Evolutionary conservation across 495 filamentous ascomycete species (phyloP), one percentile per base, ranked within the genome.

Genomic region (Podospora pseudocomata): DNA sequence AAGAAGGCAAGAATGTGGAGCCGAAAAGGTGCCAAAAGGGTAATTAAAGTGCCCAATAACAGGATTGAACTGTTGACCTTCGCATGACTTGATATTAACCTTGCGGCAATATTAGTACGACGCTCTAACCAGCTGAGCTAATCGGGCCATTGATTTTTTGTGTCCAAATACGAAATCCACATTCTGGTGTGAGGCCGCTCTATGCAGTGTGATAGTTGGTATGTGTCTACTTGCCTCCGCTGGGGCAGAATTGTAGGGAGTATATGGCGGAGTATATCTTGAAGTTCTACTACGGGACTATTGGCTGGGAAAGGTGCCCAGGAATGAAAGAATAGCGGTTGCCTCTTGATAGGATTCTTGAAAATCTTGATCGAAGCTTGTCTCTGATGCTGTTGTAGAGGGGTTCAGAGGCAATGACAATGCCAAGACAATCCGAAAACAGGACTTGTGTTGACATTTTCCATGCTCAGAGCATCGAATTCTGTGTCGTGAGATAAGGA

Each of bases 61-160:
- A 65, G 63, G 63, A 65, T 65, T 65, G 63, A 65, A 65, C 63
- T 65, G 63, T 65, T 65, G 63, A 65, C 63, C 63, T 65, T 65
- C 63, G 63, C 63, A 65, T 65, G 9, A 65, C 63, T 49, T 23
- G 54, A 65, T 53, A 65, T 65, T 54, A 65, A 44, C 39, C 39
- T 49, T 49, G 56, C 19, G 56, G 56, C 5, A 59, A 59, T 23
- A 20, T 27, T 59, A 27, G 56, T 59, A 59, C 56, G 19, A 23
- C 56, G 56, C 19, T 27, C 56, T 27, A 23, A 20, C 56, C 56
- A 59, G 56, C 19, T 59, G 56, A 59, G 19, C 19, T 23, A 20
- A 59, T 59, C 56, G 56, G 26, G 26, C 56, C 20, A 59, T 18
- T 16, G 6, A 0, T 20, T 27, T 23, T 23, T 23, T 1, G 23